Evolutionary conservation across 768 basidiomycete species (phyloP).

Genomic region (Mycena olivaceomarginata): DNA sequence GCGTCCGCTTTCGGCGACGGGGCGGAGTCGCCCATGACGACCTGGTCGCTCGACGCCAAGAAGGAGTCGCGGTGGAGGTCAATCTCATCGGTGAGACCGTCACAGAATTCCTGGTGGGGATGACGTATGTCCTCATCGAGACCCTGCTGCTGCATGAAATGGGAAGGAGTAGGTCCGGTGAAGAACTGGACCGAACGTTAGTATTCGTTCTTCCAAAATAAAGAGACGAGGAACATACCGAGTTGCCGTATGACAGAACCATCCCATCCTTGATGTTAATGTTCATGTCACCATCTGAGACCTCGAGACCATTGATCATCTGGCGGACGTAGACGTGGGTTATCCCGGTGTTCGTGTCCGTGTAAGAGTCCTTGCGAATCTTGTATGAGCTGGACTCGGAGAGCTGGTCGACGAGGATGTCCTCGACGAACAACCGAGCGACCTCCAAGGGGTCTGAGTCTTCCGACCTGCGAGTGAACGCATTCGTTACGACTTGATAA

Average conservation of each 20-base stretch:
- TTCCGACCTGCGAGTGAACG: conserved; percentile 60
- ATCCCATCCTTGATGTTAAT: conserved; percentile 91
- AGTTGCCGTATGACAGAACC: conserved; percentile 92
- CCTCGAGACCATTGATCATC: conserved; percentile 89
- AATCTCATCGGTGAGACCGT: conserved; percentile 61
- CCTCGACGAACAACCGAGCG: conserved; percentile 77
- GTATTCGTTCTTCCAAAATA: background rate
- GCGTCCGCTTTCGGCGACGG: conserved; percentile 20
- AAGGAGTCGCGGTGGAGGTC: conserved; percentile 53
- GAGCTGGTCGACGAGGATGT: conserved; percentile 64
- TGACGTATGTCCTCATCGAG: conserved; percentile 59
- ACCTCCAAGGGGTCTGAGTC: conserved; percentile 74
- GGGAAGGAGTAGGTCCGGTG: conserved; percentile 72
- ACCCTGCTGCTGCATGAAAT: conserved; percentile 53
- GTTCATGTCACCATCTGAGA: conserved; percentile 94
- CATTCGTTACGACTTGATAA: conserved; percentile 65
- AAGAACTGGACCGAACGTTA: conserved; percentile 75
- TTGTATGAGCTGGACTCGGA: conserved; percentile 65
- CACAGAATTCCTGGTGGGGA: conserved; percentile 75
- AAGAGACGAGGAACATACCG: conserved; percentile 68
- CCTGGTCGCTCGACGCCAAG: conserved; percentile 56
- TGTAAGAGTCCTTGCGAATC: conserved; percentile 91
- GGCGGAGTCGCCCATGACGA: conserved; percentile 54
- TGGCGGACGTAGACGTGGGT: conserved; percentile 94
- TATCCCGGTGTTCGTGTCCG: conserved; percentile 89